phyloP scores from a whole-genome alignment of 108 stramenopile genomes.

The Skeletonema marinoi region DNA sequence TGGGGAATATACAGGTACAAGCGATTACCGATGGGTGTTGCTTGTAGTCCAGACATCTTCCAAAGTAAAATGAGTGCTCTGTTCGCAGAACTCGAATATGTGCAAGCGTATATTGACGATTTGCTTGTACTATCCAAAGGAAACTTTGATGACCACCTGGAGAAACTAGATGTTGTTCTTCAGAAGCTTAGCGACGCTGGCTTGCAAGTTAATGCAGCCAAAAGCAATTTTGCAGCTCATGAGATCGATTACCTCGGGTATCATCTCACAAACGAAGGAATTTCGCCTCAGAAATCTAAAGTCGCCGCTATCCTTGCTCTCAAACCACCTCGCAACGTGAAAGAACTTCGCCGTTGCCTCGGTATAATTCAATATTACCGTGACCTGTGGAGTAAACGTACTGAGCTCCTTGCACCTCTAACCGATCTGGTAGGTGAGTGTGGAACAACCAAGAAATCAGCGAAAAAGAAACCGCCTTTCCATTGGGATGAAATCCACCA shows the following conservation, averaged over 20 bases:
- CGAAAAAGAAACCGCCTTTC: slow-evolving; percentile 13
- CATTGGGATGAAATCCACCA: slow-evolving; percentile 41
- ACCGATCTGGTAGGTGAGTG: slow-evolving; percentile 25
- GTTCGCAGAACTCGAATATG: too few species aligned
- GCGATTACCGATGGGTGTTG: too few species aligned
- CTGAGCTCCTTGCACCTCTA: slow-evolving; percentile 53
- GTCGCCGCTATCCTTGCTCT: slow-evolving; percentile 47
- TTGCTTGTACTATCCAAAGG: slow-evolving; percentile 22
- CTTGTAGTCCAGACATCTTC: too few species aligned
- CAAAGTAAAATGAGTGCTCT: too few species aligned
- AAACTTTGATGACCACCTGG: slow-evolving; percentile 28
- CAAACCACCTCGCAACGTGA: slow-evolving; percentile 5
- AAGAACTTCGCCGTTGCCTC: slow-evolving; percentile 10
- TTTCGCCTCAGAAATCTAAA: slow-evolving; percentile 8
- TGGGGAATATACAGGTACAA: too few species aligned
- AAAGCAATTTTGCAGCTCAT: slow-evolving; percentile 1
- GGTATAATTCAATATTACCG: slow-evolving; percentile 51
- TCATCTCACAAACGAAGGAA: slow-evolving; percentile 12
- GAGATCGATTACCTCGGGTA: slow-evolving; percentile 43
- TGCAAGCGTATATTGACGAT: slow-evolving; percentile 39
- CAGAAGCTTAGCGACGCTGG: slow-evolving; percentile 9
- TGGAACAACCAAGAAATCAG: slow-evolving; percentile 2
- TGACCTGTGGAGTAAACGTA: slow-evolving; percentile 49
- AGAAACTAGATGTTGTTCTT: slow-evolving; percentile 25
- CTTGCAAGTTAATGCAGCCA: slow-evolving; percentile 1